A percentile compares a stretch with the other conserved stretches of the same genome.
Evolutionary conservation across 495 filamentous ascomycete species (phyloP).

Genomic region (Evansstolkia leycettana): DNA sequence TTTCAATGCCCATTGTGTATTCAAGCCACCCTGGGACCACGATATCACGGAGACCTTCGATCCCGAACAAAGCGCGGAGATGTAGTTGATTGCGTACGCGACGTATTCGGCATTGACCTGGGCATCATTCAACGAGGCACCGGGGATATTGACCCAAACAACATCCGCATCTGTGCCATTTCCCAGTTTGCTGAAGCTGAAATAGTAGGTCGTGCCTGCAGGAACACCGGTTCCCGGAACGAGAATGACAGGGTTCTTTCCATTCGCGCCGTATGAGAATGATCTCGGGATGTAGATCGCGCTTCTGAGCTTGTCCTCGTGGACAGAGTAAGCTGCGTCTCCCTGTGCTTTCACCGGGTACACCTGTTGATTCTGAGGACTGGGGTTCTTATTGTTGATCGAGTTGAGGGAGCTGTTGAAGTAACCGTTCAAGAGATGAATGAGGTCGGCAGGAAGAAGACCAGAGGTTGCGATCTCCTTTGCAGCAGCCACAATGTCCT

Average conservation of each 20-base stretch:
- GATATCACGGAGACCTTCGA: conserved; percentile 24
- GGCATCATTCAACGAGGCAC: conserved; percentile 22
- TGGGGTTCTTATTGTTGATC: background rate
- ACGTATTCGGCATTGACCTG: conserved; percentile 32
- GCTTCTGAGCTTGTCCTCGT: conserved; percentile 21
- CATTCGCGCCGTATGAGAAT: conserved; percentile 22
- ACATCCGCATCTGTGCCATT: conserved; percentile 22
- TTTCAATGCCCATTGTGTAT: conserved; percentile 38
- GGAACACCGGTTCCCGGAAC: conserved; percentile 34
- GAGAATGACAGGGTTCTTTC: conserved; percentile 27
- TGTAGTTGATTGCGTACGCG: conserved; percentile 34
- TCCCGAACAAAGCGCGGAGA: conserved; percentile 19
- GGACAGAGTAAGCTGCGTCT: conserved; percentile 32
- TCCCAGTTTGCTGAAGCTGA: conserved; percentile 32
- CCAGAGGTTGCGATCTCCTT: too few relatives aligned
- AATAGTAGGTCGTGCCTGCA: conserved; percentile 21
- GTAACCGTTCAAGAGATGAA: too few relatives aligned
- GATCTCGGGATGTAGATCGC: conserved; percentile 31
- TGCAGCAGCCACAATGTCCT: too few relatives aligned
- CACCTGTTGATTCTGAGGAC: conserved; percentile 3
- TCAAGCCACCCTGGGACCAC: conserved; percentile 39
- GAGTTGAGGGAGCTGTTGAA: conserved; percentile 1
- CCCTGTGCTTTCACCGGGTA: conserved; percentile 15
- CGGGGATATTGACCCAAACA: conserved; percentile 39
- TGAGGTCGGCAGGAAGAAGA: background rate